Conservation (phyloP, 2,329 filamentous ascomycete genomes). For the Alternaria gaisen region DNA sequence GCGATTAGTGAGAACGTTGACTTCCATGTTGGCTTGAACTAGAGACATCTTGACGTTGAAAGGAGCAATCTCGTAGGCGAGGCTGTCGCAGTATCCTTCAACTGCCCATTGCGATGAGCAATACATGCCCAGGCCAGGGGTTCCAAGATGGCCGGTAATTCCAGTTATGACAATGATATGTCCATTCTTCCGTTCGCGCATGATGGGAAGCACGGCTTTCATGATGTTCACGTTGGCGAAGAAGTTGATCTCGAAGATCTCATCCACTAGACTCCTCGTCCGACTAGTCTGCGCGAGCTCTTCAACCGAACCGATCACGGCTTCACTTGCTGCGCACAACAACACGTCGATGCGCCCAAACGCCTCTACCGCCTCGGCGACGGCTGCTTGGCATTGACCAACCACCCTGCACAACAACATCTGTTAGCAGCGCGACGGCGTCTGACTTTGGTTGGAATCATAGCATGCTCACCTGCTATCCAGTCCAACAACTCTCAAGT, state of each 20-base stretch:
- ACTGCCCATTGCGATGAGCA: conserved; percentile 93
- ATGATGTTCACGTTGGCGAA: conserved; percentile 97
- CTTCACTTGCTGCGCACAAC: conserved; percentile 88
- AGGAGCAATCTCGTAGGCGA: conserved; percentile 93
- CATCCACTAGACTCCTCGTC: conserved; percentile 80
- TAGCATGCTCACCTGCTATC: conserved; percentile 59
- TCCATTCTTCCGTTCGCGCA: conserved; percentile 81
- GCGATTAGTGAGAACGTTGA: conserved; percentile 84
- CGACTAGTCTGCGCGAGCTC: conserved; percentile 79
- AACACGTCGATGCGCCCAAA: conserved; percentile 92
- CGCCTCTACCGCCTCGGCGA: conserved; percentile 83
- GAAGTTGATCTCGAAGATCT: conserved; percentile 94
- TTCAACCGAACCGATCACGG: conserved; percentile 89
- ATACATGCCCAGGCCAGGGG: conserved; percentile 88
- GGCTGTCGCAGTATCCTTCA: conserved; percentile 92
- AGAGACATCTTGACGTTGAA: conserved; percentile 98
- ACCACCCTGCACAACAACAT: conserved; percentile 58
- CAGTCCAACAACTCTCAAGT: conserved; percentile 70
- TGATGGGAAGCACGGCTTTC: conserved; percentile 81
- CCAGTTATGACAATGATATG: conserved; percentile 91
- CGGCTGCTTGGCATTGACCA: conserved; percentile 80
- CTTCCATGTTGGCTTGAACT: conserved; percentile 94
- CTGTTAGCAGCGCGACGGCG: background rate
- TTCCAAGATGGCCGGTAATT: conserved; percentile 91
- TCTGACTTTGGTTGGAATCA: conserved; percentile 16